Evolutionary conservation across 768 basidiomycete species (phyloP).

Genomic region (Amanita subjunquillea): DNA sequence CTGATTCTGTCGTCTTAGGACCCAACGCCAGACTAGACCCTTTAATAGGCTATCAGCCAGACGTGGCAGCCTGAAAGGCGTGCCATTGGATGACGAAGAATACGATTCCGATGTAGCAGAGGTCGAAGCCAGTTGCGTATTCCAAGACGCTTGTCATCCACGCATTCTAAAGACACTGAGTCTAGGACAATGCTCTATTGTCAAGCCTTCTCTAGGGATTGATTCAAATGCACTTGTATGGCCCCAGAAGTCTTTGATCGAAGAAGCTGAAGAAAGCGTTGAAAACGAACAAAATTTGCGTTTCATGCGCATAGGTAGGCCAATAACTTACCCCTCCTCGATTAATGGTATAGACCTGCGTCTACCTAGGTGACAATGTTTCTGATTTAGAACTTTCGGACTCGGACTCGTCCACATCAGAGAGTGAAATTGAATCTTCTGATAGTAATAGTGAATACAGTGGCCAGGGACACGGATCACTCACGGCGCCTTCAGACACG

Average conservation of each 20-base stretch:
- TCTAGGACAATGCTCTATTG: conserved; percentile 24
- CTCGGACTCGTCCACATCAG: conserved; percentile 46
- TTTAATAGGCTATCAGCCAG: conserved; percentile 68
- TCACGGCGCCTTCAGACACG: conserved; percentile 38
- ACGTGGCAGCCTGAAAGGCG: conserved; percentile 26
- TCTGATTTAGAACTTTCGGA: conserved; percentile 58
- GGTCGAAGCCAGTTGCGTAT: conserved; percentile 49
- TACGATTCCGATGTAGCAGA: conserved; percentile 59
- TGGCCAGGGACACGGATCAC: conserved; percentile 21
- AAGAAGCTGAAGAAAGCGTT: conserved; percentile 53
- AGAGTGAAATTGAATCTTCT: conserved; percentile 30
- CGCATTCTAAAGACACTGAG: conserved; percentile 34
- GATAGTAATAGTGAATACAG: conserved; percentile 27
- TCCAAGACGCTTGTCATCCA: background rate
- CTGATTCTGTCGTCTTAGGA: conserved; percentile 72
- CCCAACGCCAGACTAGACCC: conserved; percentile 54
- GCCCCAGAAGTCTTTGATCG: conserved; percentile 58
- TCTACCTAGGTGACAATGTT: conserved; percentile 42
- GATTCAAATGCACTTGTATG: conserved; percentile 74
- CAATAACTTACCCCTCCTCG: background rate
- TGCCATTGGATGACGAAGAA: conserved; percentile 21
- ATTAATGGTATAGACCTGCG: background rate
- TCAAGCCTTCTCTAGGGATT: conserved; percentile 35
- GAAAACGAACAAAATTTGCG: conserved; percentile 54
- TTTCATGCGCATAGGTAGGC: conserved; percentile 64